phyloP scores from a whole-genome alignment of 2,329 filamentous ascomycete genomes.

The Leptosphaerulina australis region DNA sequence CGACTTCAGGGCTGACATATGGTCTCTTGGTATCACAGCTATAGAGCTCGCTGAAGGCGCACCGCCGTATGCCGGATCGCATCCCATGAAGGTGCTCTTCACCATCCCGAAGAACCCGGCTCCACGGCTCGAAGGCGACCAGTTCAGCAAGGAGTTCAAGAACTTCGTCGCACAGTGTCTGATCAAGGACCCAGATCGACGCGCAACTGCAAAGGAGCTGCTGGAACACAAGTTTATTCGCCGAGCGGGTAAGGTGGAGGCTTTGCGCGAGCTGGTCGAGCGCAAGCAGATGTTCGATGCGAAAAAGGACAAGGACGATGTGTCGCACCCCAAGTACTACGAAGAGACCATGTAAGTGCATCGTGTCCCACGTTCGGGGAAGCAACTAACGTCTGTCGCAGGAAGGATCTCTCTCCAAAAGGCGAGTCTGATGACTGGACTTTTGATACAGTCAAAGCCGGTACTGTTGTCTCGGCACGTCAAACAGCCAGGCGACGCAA shows the following conservation, averaged over 20 bases:
- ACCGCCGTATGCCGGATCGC: constrained; percentile 91
- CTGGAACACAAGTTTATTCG: constrained; percentile 88
- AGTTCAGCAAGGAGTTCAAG: constrained; percentile 88
- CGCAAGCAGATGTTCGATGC: constrained; percentile 83
- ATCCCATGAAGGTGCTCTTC: constrained; percentile 98
- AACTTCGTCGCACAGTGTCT: constrained; percentile 92
- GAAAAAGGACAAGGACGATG: constrained; percentile 62
- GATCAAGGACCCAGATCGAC: constrained; percentile 85
- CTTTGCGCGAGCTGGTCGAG: constrained; percentile 83
- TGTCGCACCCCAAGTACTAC: constrained; percentile 79
- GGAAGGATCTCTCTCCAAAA: constrained; percentile 43
- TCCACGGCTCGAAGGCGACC: constrained; percentile 77
- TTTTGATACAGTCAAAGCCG: constrained; percentile 86
- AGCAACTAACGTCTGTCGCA: constrained; percentile 19
- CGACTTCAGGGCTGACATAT: constrained; percentile 97
- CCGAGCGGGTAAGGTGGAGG: constrained; percentile 84
- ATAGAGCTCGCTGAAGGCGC: constrained; percentile 91
- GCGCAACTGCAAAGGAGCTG: constrained; percentile 85
- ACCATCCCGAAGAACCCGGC: constrained; percentile 91
- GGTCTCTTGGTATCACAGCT: constrained; percentile 94
- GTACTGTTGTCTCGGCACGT: constrained; percentile 61
- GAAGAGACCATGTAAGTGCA: constrained; percentile 78
- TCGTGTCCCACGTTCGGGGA: neutral
- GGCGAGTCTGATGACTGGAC: constrained; percentile 79
- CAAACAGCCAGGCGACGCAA: constrained; percentile 59